Evolutionary conservation across 2,329 filamentous ascomycete genomes (phyloP).

Genomic region (Acephala macrosclerotiorum): DNA sequence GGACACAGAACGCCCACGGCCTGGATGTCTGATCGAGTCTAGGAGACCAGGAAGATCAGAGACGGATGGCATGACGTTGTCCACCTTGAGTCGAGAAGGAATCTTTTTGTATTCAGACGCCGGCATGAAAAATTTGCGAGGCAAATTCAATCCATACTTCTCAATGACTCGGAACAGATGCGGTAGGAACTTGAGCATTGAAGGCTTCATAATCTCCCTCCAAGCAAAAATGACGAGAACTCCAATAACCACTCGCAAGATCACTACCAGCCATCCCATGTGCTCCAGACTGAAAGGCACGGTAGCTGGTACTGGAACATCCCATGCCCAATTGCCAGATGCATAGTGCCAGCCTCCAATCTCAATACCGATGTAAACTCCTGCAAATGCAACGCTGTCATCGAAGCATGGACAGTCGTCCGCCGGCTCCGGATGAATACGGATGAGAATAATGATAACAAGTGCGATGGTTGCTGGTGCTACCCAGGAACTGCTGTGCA

Average conservation of each 20-base stretch:
- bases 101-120: slow-evolving; percentile 91
- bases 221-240: slow-evolving; percentile 87
- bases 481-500: slow-evolving; percentile 70
- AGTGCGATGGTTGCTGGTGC: slow-evolving; percentile 70
- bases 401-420: slow-evolving; percentile 98
- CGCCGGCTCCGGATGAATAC: slow-evolving; percentile 92
- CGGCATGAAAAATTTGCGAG: slow-evolving; percentile 88
- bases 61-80: slow-evolving; percentile 91
- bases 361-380: slow-evolving; percentile 86
- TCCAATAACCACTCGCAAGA: slow-evolving; percentile 76
- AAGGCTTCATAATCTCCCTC: slow-evolving; percentile 89
- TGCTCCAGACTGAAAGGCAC: slow-evolving; percentile 71
- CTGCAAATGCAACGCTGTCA: slow-evolving; percentile 92
- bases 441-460: slow-evolving; percentile 76
- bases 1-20: slow-evolving; percentile 80
- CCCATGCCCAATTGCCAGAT: slow-evolving; percentile 52
- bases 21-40: slow-evolving; percentile 80
- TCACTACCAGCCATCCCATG: slow-evolving; percentile 70
- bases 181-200: slow-evolving; percentile 78
- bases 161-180: slow-evolving; percentile 89
- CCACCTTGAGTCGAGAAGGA: slow-evolving; percentile 73
- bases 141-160: slow-evolving; percentile 78
- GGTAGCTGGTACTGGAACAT: slow-evolving; percentile 59
- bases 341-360: slow-evolving; percentile 83
- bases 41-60: slow-evolving; percentile 85